Base-by-base conservation (phyloP, 805 yeast genomes). In the Zygoascus tannicola region DNA sequence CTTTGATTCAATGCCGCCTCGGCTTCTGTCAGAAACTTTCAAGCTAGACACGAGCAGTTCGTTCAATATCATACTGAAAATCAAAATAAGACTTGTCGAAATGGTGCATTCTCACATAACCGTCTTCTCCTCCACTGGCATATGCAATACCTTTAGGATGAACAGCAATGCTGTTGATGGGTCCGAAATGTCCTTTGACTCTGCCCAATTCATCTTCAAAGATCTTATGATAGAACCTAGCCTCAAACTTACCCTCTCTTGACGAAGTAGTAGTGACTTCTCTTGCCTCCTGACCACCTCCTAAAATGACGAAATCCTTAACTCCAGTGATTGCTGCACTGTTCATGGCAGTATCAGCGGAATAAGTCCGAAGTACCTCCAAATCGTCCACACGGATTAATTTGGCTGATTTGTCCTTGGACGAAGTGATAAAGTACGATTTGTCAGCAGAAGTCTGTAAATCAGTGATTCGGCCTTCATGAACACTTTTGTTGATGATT, bases 221-320 rank as follows among this genome's bases (percentile, higher is more conserved):
- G 41, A 92, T 76, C 69, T 90, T 92, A 69, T 92, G 97, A 68
- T 80, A 86, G 64, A 92, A 85, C 69, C 95, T 78, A 32, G 97
- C 92, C 71, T 92, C 97, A 65, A 92, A 92, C 62, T 85, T 85
- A 70, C 98, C 98, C 66, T 90, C 95, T 40, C 81, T 73, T 44
- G 87, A 79, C 35, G 92, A 76, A 22, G 97, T 87, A n/a, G 97
- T 92, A 35, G 99, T 92, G 60, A 92, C 99, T 64, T 88, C 94
- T 66, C 87, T 80, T 34, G 98, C 97, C 58, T 87, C 97, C 72
- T 92, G 97, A 79, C 99, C 99, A 70, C 99, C 99, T 43, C 97
- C 98, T 50, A 92, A 73, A 40, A 92, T 81, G 50, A 92, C 83
- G 61, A 81, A 90, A 60, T 92, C 90, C 69, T 92, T 92, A 46